phyloP scores from a whole-genome alignment of 306 rosid species.

The Trichosanthes cucumerina region DNA sequence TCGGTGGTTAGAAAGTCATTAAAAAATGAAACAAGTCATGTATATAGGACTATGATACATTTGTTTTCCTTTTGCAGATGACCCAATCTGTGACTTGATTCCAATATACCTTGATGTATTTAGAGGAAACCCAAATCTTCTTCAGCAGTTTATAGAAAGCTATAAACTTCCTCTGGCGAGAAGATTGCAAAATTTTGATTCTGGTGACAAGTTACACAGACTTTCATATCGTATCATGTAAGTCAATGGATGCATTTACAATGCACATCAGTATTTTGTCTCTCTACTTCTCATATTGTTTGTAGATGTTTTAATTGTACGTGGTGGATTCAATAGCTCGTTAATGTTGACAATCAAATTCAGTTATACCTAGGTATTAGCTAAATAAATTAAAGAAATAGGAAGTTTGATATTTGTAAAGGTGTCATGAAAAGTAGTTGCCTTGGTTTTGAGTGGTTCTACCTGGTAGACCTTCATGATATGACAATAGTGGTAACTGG shows the following conservation, averaged over 20 bases:
- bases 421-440: slow-evolving; percentile 1
- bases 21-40: background rate
- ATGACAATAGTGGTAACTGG: background rate
- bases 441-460: background rate
- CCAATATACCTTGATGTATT: slow-evolving; percentile 79
- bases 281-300: background rate
- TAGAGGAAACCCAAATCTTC: slow-evolving; percentile 66
- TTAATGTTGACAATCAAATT: background rate
- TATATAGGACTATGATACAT: slow-evolving; percentile 7
- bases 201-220: slow-evolving; percentile 41
- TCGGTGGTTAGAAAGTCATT: background rate
- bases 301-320: background rate
- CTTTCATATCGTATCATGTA: slow-evolving; percentile 87
- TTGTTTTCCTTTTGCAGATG: slow-evolving; percentile 48
- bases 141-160: slow-evolving; percentile 54
- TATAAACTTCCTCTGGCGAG: slow-evolving; percentile 67
- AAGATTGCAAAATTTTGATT: slow-evolving; percentile 24
- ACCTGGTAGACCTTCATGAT: background rate
- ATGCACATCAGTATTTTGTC: background rate
- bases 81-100: slow-evolving; percentile 70
- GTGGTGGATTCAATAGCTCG: background rate
- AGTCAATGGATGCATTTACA: slow-evolving; percentile 25
- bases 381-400: background rate
- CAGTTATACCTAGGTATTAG: background rate
- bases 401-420: background rate